Percentiles rank a stretch among this genome's conserved stretches.
phyloP scores from a whole-genome alignment of 129 eudicot genomes.

The Flaveria bidentis region DNA sequence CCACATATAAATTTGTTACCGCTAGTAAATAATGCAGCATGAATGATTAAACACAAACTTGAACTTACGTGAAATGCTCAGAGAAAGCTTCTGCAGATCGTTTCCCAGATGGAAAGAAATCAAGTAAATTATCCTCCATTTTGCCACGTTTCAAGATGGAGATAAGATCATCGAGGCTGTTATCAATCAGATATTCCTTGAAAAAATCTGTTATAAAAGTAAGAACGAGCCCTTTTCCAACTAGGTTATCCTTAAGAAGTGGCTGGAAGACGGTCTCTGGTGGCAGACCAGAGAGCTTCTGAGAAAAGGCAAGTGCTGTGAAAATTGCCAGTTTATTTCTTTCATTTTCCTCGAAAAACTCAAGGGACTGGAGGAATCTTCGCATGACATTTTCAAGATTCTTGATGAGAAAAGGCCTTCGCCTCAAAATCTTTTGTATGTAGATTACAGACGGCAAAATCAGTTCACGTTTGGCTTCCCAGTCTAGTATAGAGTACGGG shows the following conservation, averaged over 20 bases:
- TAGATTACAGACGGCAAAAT: conserved; percentile 87
- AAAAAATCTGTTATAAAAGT: conserved; percentile 89
- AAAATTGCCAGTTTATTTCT: conserved; percentile 87
- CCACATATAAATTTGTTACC: background rate
- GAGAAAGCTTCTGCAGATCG: conserved; percentile 89
- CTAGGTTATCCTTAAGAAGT: conserved; percentile 92
- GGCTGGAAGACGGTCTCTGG: conserved; percentile 99
- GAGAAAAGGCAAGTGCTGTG: conserved; percentile 97
- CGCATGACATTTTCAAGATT: conserved; percentile 98
- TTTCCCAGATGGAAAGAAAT: conserved; percentile 85
- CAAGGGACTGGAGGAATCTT: conserved; percentile 91
- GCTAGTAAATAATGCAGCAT: background rate
- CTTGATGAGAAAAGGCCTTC: conserved; percentile 92
- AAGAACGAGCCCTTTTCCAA: conserved; percentile 92
- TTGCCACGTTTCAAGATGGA: conserved; percentile 86
- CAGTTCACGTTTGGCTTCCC: conserved; percentile 79
- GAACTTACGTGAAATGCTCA: conserved; percentile 94
- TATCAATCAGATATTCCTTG: conserved; percentile 94
- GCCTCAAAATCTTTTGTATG: conserved; percentile 84
- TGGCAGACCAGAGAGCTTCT: conserved; percentile 92
- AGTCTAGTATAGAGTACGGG: conserved; percentile 70
- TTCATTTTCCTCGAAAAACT: conserved; percentile 92
- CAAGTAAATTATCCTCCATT: conserved; percentile 86
- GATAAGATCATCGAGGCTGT: conserved; percentile 92
- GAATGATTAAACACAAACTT: background rate